These are phyloP conservation scores for Nicotiana benthamiana DNA, from an alignment of 257 asterid species.

Conservation along the genomic window DNA sequence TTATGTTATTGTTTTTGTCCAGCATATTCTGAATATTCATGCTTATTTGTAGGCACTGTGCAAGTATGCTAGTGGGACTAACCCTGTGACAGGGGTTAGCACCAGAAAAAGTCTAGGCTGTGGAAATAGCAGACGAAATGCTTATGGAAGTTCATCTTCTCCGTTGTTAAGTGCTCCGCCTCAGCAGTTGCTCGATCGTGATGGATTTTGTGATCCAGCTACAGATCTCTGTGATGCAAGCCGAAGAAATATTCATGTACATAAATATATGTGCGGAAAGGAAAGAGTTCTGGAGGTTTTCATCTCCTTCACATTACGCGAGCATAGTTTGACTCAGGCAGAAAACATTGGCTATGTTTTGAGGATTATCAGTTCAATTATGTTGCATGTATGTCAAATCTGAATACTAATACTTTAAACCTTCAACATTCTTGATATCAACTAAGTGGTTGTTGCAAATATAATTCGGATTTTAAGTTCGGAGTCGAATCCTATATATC, in stretches of 20 bases:
- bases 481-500: no score
- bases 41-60: constrained; percentile 62
- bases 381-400: background rate
- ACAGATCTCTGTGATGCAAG: constrained; percentile 75
- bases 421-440: background rate
- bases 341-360: background rate
- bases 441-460: no score
- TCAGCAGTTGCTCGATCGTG: constrained; percentile 72
- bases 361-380: background rate
- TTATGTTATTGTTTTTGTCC: background rate
- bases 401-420: background rate
- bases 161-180: constrained; percentile 94
- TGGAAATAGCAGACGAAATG: constrained; percentile 83
- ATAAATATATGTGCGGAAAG: background rate
- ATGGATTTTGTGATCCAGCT: constrained; percentile 74
- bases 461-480: no score
- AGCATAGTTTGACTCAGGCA: background rate
- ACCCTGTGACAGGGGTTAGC: constrained; percentile 81
- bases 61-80: constrained; percentile 88
- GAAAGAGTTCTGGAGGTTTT: background rate
- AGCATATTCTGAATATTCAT: background rate
- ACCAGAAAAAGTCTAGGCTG: constrained; percentile 92
- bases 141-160: constrained; percentile 91
- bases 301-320: background rate
- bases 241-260: background rate